Base-by-base conservation (phyloP, 441 rosid genomes). In the Corymbia calophylla region DNA sequence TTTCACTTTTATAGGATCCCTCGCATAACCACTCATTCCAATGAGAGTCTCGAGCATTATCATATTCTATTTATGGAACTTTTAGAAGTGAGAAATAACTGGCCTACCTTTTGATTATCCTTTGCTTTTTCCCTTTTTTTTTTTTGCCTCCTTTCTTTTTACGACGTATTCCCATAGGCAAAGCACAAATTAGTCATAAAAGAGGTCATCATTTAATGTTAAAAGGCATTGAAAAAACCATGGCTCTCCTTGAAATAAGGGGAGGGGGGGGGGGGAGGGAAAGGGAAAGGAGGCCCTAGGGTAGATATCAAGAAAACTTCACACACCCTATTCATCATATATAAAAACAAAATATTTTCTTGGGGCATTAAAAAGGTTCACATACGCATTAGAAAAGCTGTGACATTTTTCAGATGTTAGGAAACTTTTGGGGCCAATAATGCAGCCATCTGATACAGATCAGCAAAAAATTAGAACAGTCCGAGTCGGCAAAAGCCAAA, bases 381-480 rank as follows among this genome's bases (percentile, higher is more conserved):
- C 84, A 82, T 47, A 87, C 70, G 12, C 88, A 92, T 87, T 90
- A 39, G 64, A 87, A 92, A 92, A 90, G 91, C 90, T 90, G 91
- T 55, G 31, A 70, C 35, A 12, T 77, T 92, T 89, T 90, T 86
- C 89, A 86, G 93, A 89, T 89, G 87, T 87, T 92, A 89, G 93
- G 91, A 90, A 93, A 92, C 94, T 91, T 93, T 93, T 90, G 89
- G 90, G 89, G 49, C 87, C 94, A 92, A 94, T 93, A 93, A 93
- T 93, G 92, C 94, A 95, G 90, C 90, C 94, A 93, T 92, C 92
- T 92, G 93, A 89, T 90, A 88, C 93, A 92, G 92, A 90, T 93
- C 92, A 53, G 31, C 35, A 86, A 87, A 86, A 80, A 91, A 54
- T 31, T 84, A 84, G 55, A 32, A 51, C 48, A 92, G 91, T 93